Percentiles rank a stretch among this genome's conserved stretches.
phyloP scores from a whole-genome alignment of 176 grass and related monocot species.

The Neostapfia colusana region DNA sequence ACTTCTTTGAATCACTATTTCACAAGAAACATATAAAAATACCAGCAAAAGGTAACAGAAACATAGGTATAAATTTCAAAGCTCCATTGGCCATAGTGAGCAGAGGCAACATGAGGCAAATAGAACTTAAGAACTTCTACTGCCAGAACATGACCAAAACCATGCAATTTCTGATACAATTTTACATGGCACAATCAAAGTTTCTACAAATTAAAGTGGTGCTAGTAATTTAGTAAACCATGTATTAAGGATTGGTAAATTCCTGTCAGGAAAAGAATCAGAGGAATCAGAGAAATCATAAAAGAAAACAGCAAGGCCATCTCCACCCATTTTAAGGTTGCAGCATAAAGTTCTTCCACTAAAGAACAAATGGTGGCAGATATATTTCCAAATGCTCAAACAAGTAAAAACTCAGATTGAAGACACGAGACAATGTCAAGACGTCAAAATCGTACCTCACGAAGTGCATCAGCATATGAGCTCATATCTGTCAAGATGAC shows the following conservation, averaged over 20 bases:
- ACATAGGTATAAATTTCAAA: neutral
- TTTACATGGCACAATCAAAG: neutral
- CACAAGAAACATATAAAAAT: conserved; percentile 22
- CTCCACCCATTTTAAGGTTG: neutral
- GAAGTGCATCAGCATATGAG: conserved; percentile 97
- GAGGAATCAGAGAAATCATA: neutral
- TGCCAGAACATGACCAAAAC: neutral
- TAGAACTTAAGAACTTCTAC: neutral
- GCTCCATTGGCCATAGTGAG: neutral
- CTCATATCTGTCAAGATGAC: conserved; percentile 99
- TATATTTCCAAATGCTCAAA: neutral
- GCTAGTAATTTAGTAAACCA: neutral
- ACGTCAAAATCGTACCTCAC: conserved; percentile 65
- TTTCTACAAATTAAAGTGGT: conserved; percentile 1
- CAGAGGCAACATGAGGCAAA: neutral
- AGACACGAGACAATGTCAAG: neutral
- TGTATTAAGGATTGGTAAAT: neutral
- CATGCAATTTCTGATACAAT: conserved; percentile 1
- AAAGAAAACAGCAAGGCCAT: too few relatives aligned
- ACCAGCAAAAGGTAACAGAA: conserved; percentile 3
- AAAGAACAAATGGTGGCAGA: conserved; percentile 16
- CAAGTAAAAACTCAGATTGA: neutral
- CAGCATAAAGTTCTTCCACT: neutral
- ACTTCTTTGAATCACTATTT: neutral
- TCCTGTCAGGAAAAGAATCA: neutral